Percentiles rank a stretch among this genome's conserved stretches.
These are phyloP conservation scores for Mucor racemosus DNA, from an alignment of 371 early-diverging fungal species.

Conservation along the genomic window DNA sequence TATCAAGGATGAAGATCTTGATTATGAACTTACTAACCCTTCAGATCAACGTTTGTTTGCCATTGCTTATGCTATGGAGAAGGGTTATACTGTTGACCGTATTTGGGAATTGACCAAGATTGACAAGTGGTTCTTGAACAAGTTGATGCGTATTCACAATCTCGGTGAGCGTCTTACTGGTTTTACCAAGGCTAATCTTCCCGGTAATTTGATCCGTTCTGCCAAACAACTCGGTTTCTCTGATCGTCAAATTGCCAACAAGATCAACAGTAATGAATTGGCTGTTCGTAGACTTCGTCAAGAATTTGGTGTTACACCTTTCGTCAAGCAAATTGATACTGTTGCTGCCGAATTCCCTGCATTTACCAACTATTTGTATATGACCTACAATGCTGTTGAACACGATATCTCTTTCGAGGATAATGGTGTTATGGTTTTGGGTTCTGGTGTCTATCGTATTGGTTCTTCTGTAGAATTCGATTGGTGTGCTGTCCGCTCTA, in stretches of 20 bases:
- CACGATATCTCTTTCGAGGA: conserved; percentile 89
- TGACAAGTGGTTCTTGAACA: conserved; percentile 96
- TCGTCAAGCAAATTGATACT: conserved; percentile 97
- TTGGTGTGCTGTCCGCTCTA: conserved; percentile 95
- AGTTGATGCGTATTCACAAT: conserved; percentile 72
- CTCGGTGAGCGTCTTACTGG: conserved; percentile 52
- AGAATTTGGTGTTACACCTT: conserved; percentile 82
- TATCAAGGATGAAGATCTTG: conserved; percentile 56
- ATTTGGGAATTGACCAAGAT: conserved; percentile 89
- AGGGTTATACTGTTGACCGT: conserved; percentile 86
- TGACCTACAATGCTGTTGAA: conserved; percentile 91
- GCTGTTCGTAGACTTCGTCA: conserved; percentile 83
- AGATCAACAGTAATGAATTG: conserved; percentile 84
- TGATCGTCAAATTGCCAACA: conserved; percentile 82
- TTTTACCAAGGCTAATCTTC: conserved; percentile 56
- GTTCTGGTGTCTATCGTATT: conserved; percentile 96
- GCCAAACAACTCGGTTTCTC: conserved; percentile 95
- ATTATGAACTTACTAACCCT: conserved; percentile 83
- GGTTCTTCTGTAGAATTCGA: conserved; percentile 97
- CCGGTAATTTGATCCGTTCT: conserved; percentile 62
- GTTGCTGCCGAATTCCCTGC: conserved; percentile 97
- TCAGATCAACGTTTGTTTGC: conserved; percentile 92
- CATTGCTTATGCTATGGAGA: conserved; percentile 84
- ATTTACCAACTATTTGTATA: conserved; percentile 95
- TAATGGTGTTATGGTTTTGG: conserved; percentile 92